phyloP scores from a whole-genome alignment of 495 filamentous ascomycete genomes.

The Annulohypoxylon bovei region DNA sequence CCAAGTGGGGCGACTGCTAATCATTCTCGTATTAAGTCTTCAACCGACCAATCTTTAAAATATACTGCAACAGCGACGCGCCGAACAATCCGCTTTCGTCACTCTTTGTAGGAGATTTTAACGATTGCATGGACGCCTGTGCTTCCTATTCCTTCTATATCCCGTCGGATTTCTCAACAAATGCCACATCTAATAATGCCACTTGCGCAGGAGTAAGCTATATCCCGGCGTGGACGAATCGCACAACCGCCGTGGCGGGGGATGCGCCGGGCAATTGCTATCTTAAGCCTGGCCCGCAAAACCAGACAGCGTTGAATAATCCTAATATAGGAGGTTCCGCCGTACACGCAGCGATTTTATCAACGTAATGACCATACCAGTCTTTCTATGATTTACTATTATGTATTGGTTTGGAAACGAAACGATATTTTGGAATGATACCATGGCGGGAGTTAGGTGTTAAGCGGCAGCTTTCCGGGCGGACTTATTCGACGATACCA shows the following conservation, averaged over 20 bases:
- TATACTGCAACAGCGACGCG: conserved; percentile 55
- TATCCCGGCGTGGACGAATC: conserved; percentile 56
- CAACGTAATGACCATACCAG: background rate
- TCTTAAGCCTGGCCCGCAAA: conserved; percentile 54
- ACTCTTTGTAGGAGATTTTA: conserved; percentile 54
- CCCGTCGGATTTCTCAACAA: conserved; percentile 38
- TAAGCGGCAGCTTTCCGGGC: conserved; percentile 1
- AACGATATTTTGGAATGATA: conserved; percentile 31
- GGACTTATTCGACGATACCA: conserved; percentile 9
- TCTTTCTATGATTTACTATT: conserved; percentile 16
- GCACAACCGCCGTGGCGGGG: conserved; percentile 38
- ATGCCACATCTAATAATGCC: conserved; percentile 38
- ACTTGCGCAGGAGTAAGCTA: conserved; percentile 56
- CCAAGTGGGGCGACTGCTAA: conserved; percentile 4
- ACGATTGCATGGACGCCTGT: conserved; percentile 60
- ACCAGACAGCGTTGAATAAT: conserved; percentile 41
- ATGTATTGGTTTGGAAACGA: conserved; percentile 18
- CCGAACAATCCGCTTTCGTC: conserved; percentile 44
- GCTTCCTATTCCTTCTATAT: conserved; percentile 53
- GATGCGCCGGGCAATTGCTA: conserved; percentile 58
- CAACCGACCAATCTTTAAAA: conserved; percentile 45
- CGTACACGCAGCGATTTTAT: conserved; percentile 42
- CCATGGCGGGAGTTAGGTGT: conserved; percentile 38
- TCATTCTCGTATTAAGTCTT: conserved; percentile 46
- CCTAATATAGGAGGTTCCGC: conserved; percentile 38